Percentiles rank a stretch among this genome's conserved stretches.
These are phyloP conservation scores for Andrographis paniculata DNA, from an alignment of 305 asterid species.

Conservation along the genomic window DNA sequence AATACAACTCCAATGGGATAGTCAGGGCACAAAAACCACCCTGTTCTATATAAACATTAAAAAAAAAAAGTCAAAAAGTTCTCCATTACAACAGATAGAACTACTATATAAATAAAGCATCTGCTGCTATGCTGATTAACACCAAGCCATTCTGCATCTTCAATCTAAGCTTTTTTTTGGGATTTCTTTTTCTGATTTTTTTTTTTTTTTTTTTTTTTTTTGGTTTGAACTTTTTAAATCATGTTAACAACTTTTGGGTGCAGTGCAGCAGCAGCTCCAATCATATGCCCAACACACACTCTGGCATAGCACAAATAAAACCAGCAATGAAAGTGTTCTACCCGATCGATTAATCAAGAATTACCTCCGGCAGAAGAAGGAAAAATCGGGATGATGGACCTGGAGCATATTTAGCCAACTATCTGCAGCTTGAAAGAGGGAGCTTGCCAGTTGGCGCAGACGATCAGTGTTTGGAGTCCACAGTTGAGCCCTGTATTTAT, in stretches of 20 bases:
- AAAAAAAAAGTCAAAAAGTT: neutral
- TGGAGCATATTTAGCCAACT: conserved; percentile 33
- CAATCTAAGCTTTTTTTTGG: neutral
- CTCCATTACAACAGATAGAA: no score
- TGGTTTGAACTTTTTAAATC: neutral
- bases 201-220: no score
- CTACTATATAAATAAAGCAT: no score
- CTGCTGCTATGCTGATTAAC: no score
- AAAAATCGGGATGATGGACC: conserved; percentile 63
- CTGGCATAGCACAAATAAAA: neutral
- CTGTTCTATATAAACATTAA: neutral
- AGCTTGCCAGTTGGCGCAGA: conserved; percentile 32
- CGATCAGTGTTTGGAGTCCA: conserved; percentile 47
- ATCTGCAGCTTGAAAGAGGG: conserved; percentile 46
- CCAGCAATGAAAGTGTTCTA: neutral
- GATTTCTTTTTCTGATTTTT: neutral
- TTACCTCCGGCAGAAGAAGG: conserved; percentile 55
- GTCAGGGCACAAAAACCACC: neutral
- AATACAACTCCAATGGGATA: neutral
- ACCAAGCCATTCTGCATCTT: no score
- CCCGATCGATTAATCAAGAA: neutral
- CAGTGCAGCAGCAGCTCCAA: neutral
- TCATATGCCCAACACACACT: neutral
- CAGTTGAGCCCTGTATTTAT: conserved; percentile 56
- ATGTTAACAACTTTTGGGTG: neutral